phyloP scores from a whole-genome alignment of 768 basidiomycete genomes.

The Amanita brunnescens region DNA sequence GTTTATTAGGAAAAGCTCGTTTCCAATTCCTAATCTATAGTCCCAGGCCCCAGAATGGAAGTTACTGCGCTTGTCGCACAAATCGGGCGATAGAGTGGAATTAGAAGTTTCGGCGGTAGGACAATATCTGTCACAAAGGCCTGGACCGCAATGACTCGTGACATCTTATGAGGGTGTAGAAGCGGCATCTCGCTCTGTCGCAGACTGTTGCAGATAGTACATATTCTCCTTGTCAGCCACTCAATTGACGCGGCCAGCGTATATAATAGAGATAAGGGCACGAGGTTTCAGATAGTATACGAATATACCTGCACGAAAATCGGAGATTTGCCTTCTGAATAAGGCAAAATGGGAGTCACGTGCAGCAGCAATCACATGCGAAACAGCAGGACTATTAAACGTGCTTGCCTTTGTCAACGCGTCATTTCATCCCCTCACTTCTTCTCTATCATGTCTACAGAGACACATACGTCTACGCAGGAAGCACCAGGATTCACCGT shows the following conservation, averaged over 20 bases:
- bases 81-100: no score
- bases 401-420: neutral
- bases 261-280: neutral
- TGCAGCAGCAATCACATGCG: constrained; percentile 6
- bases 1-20: no score
- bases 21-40: no score
- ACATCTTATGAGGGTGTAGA: no score
- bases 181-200: no score
- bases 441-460: constrained; percentile 9
- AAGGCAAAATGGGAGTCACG: constrained; percentile 2
- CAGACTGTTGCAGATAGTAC: neutral
- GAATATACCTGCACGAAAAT: neutral
- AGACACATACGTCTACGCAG: constrained; percentile 15
- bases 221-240: neutral
- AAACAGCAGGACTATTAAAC: constrained; percentile 6
- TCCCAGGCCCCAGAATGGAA: no score
- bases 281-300: neutral
- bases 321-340: neutral
- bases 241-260: no score
- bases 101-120: no score
- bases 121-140: no score
- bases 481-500: constrained; percentile 47
- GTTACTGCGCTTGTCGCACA: no score
- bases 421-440: neutral
- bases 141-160: no score